Conservation (phyloP, 805 yeast genomes). For the Candida mattraensis region DNA sequence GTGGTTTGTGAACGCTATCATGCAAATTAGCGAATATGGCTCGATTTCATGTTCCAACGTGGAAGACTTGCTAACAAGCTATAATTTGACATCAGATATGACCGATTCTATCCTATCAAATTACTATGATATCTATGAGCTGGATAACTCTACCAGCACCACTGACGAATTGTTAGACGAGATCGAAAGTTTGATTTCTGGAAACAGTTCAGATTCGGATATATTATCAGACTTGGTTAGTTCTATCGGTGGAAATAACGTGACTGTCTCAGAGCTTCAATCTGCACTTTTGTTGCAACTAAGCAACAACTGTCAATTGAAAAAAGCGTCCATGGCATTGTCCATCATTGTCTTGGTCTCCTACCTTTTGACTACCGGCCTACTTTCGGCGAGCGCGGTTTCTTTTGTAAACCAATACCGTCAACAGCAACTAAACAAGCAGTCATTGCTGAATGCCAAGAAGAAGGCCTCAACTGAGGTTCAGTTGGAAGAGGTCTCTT, state of each 20-base stretch:
- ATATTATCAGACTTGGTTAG: constrained; percentile 3
- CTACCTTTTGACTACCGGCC: constrained; percentile 16
- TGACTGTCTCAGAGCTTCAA: constrained; percentile 17
- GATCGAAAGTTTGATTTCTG: constrained; percentile 6
- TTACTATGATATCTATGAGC: constrained; percentile 20
- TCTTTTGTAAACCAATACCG: constrained; percentile 16
- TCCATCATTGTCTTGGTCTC: constrained; percentile 16
- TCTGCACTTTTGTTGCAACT: constrained; percentile 16
- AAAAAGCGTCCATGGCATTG: constrained; percentile 23
- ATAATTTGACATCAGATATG: constrained; percentile 26
- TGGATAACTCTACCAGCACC: constrained; percentile 13
- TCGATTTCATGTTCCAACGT: constrained; percentile 29
- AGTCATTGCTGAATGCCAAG: neutral
- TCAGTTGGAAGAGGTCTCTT: neutral
- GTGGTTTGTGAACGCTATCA: constrained; percentile 26
- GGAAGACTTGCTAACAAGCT: constrained; percentile 23
- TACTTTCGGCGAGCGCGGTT: constrained; percentile 14
- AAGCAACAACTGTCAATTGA: constrained; percentile 21
- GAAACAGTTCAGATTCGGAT: constrained; percentile 3
- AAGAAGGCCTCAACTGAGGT: no score
- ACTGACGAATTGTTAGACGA: constrained; percentile 5
- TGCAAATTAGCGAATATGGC: constrained; percentile 28
- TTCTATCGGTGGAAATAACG: constrained; percentile 9
- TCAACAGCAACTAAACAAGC: constrained; percentile 1
- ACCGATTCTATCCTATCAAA: constrained; percentile 11